Conservation (phyloP, 2,329 filamentous ascomycete species). For the Ceratocystis cubensis region DNA sequence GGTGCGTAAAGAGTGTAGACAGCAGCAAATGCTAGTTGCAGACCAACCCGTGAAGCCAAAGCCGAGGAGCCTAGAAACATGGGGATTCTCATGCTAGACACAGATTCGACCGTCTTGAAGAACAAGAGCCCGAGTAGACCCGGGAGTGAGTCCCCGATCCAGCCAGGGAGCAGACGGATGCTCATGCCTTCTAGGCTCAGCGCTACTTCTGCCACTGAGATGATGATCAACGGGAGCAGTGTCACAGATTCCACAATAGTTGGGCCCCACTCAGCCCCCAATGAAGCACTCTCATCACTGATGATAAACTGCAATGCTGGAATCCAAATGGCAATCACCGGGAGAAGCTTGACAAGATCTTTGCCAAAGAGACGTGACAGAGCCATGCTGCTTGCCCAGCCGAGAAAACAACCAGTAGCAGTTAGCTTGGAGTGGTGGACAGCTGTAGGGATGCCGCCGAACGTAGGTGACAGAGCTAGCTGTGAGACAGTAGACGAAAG, state of each 20-base stretch:
- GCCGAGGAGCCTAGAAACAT: conserved; percentile 48
- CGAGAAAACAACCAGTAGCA: conserved; percentile 53
- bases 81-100: conserved; percentile 33
- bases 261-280: conserved; percentile 63
- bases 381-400: conserved; percentile 55
- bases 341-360: conserved; percentile 44
- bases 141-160: conserved; percentile 50
- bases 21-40: conserved; percentile 55
- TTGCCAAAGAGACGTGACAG: conserved; percentile 33
- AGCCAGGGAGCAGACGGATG: conserved; percentile 41
- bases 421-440: conserved; percentile 58
- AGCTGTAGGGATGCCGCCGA: conserved; percentile 67
- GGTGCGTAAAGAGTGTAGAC: conserved; percentile 46
- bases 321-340: conserved; percentile 62
- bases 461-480: conserved; percentile 70
- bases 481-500: conserved; percentile 59
- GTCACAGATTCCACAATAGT: conserved; percentile 61
- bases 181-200: conserved; percentile 31
- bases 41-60: conserved; percentile 55
- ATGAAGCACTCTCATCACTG: conserved; percentile 48
- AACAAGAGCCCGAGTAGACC: conserved; percentile 54
- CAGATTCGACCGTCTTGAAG: conserved; percentile 41
- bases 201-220: conserved; percentile 50
- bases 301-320: conserved; percentile 61
- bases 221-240: conserved; percentile 55